Conservation (phyloP, 306 rosid genomes). For the Acacia crassicarpa region DNA sequence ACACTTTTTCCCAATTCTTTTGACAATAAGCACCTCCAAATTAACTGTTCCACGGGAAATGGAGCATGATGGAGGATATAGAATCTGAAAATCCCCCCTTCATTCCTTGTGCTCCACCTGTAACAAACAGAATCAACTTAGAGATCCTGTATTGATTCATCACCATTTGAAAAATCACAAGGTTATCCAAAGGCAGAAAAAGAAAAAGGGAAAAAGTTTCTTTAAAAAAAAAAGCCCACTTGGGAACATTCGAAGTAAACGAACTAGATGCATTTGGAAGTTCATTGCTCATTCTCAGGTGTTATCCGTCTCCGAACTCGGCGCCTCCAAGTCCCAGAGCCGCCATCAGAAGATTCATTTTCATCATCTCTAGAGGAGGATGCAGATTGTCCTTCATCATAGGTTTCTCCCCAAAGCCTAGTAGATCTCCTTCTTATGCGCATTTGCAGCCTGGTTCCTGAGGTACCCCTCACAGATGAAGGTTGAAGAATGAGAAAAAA, state of each 20-base stretch:
- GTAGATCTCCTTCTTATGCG: constrained; percentile 76
- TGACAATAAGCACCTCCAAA: constrained; percentile 30
- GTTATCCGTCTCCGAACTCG: constrained; percentile 56
- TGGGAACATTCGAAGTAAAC: constrained; percentile 35
- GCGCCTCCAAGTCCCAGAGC: constrained; percentile 66
- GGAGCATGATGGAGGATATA: constrained; percentile 28
- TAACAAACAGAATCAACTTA: constrained; percentile 29
- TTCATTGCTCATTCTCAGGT: constrained; percentile 69
- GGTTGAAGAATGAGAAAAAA: constrained; percentile 86
- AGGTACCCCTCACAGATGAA: constrained; percentile 59
- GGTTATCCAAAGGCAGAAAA: neutral
- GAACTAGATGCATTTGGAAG: constrained; percentile 24
- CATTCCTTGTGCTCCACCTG: constrained; percentile 36
- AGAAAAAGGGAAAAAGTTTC: neutral
- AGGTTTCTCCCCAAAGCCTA: constrained; percentile 82
- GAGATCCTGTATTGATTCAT: constrained; percentile 12
- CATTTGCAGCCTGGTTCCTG: constrained; percentile 74
- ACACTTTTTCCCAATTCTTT: constrained; percentile 37
- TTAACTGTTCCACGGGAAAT: constrained; percentile 37
- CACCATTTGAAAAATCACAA: constrained; percentile 12
- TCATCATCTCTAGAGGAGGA: constrained; percentile 76
- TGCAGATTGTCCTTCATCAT: constrained; percentile 78
- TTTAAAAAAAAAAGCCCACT: constrained; percentile 33
- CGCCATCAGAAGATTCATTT: constrained; percentile 81
- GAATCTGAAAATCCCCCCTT: constrained; percentile 30